These are phyloP conservation scores for Schwanniomyces etchellsii DNA, from an alignment of 1,139 yeast species.

Conservation along the genomic window DNA sequence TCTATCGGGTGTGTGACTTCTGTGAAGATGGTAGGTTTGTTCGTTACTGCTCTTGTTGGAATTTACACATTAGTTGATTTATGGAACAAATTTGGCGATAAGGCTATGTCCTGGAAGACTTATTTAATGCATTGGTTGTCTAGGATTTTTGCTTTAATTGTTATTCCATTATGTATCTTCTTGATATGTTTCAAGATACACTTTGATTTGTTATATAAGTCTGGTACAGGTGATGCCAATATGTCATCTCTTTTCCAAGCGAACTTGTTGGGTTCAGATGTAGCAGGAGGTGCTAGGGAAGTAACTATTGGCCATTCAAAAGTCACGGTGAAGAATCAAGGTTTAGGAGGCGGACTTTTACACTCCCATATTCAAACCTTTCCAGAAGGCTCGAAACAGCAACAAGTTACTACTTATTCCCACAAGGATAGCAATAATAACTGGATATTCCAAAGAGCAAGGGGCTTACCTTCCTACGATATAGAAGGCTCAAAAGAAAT, in stretches of 20 bases:
- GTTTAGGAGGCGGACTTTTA: slow-evolving; percentile 84
- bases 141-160: slow-evolving; percentile 53
- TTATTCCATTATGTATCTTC: slow-evolving; percentile 59
- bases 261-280: slow-evolving; percentile 71
- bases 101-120: slow-evolving; percentile 40
- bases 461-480: slow-evolving; percentile 53
- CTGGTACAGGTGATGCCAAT: slow-evolving; percentile 93
- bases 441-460: slow-evolving; percentile 78
- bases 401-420: slow-evolving; percentile 90
- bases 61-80: slow-evolving; percentile 70
- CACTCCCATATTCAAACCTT: slow-evolving; percentile 92
- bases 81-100: slow-evolving; percentile 64
- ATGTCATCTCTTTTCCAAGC: slow-evolving; percentile 98
- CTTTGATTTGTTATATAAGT: slow-evolving; percentile 62
- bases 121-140: slow-evolving; percentile 63
- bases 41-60: slow-evolving; percentile 70
- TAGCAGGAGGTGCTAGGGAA: slow-evolving; percentile 87
- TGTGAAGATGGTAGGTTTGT: slow-evolving; percentile 83
- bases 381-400: slow-evolving; percentile 95
- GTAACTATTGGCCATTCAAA: slow-evolving; percentile 72
- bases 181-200: slow-evolving; percentile 66
- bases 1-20: slow-evolving; percentile 73
- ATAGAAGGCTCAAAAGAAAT: slow-evolving; percentile 45
- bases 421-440: slow-evolving; percentile 90
- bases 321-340: slow-evolving; percentile 83